These are phyloP conservation scores for Termitomyces sp. DNA, from an alignment of 768 basidiomycete species.

Conservation along the genomic window DNA sequence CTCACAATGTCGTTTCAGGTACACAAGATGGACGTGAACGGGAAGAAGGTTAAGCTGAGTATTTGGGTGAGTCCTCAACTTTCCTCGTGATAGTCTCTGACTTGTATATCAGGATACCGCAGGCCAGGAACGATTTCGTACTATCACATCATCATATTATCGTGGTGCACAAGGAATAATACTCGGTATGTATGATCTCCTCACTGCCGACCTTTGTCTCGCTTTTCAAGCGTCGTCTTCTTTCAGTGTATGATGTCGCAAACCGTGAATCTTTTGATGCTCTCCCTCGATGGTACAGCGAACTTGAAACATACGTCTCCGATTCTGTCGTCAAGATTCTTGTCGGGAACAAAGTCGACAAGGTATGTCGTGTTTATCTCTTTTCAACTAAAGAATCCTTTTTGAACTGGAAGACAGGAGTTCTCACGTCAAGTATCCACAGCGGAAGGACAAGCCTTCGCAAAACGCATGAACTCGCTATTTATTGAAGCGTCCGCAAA, in stretches of 20 bases:
- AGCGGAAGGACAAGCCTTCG: conserved; percentile 77
- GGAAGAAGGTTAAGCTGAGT: conserved; percentile 85
- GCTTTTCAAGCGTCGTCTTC: not conserved
- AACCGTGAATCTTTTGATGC: conserved; percentile 92
- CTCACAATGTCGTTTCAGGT: conserved; percentile 43
- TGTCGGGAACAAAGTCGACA: conserved; percentile 94
- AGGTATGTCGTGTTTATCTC: conserved; percentile 39
- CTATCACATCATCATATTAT: conserved; percentile 94
- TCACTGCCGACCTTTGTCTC: not conserved
- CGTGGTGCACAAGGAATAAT: conserved; percentile 84
- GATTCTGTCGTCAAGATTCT: conserved; percentile 88
- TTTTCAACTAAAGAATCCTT: not conserved
- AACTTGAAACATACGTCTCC: conserved; percentile 91
- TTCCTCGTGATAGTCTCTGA: not conserved
- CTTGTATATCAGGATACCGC: conserved; percentile 73
- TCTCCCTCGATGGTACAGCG: conserved; percentile 88
- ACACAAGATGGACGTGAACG: conserved; percentile 83
- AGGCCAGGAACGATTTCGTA: conserved; percentile 95
- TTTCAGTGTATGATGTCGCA: conserved; percentile 89
- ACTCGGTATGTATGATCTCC: conserved; percentile 48
- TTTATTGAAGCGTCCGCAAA: conserved; percentile 95
- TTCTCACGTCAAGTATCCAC: conserved; percentile 85
- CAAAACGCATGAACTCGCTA: conserved; percentile 73
- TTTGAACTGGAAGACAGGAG: conserved; percentile 47
- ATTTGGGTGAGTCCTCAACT: conserved; percentile 78